Percentiles rank a stretch among this genome's conserved stretches.
Evolutionary conservation across 2,329 filamentous ascomycete genomes (phyloP).

Genomic region (Xylaria sp.): DNA sequence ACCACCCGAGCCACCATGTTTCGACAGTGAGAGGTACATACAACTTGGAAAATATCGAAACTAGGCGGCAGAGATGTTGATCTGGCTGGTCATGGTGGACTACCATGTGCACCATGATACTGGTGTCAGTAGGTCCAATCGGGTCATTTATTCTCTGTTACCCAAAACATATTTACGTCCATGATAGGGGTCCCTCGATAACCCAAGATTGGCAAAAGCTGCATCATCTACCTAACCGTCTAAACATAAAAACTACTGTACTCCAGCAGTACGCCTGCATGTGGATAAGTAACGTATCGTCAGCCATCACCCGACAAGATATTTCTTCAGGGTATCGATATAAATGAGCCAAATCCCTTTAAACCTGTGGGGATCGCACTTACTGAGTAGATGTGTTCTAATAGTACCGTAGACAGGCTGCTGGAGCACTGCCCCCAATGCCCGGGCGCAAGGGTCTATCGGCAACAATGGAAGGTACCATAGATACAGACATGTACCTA

Average conservation of each 20-base stretch:
- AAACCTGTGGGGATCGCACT: too few relatives aligned
- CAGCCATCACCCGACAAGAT: neutral
- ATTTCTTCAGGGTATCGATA: neutral
- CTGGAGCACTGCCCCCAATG: too few relatives aligned
- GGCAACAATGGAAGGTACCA: too few relatives aligned
- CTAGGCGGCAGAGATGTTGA: neutral
- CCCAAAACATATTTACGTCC: neutral
- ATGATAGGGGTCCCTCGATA: neutral
- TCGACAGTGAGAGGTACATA: neutral
- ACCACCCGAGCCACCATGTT: too few relatives aligned
- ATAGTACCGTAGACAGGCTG: too few relatives aligned
- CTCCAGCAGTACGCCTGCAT: too few relatives aligned
- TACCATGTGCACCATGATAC: neutral
- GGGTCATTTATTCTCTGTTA: constrained; percentile 7
- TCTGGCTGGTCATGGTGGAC: neutral
- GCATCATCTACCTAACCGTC: too few relatives aligned
- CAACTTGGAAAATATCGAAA: neutral
- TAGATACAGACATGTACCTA: too few relatives aligned
- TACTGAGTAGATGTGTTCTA: too few relatives aligned
- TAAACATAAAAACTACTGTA: too few relatives aligned
- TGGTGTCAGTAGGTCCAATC: constrained; percentile 1
- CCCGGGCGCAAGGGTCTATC: too few relatives aligned
- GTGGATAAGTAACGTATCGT: too few relatives aligned
- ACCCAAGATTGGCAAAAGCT: neutral
- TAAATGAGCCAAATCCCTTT: neutral